Base-by-base conservation (phyloP, 352 stramenopile species). In the Phytophthora lateralis region DNA sequence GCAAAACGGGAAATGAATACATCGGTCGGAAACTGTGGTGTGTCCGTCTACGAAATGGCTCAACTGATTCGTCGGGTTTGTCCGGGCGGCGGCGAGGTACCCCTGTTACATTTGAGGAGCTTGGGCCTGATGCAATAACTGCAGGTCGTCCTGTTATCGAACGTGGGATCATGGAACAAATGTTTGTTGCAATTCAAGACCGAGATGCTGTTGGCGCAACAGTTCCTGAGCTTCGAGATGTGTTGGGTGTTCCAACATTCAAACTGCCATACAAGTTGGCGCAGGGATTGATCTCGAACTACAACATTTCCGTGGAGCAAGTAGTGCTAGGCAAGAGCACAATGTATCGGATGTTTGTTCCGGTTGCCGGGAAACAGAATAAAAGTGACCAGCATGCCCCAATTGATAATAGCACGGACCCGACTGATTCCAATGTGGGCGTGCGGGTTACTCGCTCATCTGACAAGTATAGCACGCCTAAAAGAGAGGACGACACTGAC, bases 261-360 rank as follows among this genome's bases (percentile, higher is more conserved):
- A 91, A 92, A 61, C 57, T 93, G 3, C 85, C 85, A 21, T 93
- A 93, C 65, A 91, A 90, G 21, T 55, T 93, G 38, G 82, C 85
- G 0, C 85, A 93, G 61, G 79, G 80, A 4, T 61, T 93, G 56
- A 93, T 93, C 35, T 78, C 78, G 55, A 89, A 89, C 60, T 93
- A 94, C 66, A 90, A 82, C 42, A 69, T 94, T 39, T 78, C 66
- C 1, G 85, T 94, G 17, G 81, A 89, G 44, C 80, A 91, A 63
- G 82, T 94, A 27, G 81, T 91, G 10, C 41, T 91, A 30, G 83
- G 83, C 3, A 91, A 92, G 48, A 91, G 71, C 44, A 91, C 85
- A 6, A 89, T 92, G 80, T 94, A 94, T 74, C 85, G 85, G 12
- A 85, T 94, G 79, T 92, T 88, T 64, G 76, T 80, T 48, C 76